These are phyloP conservation scores for Candida maesae DNA, from an alignment of 805 yeast genomes.

Conservation along the genomic window DNA sequence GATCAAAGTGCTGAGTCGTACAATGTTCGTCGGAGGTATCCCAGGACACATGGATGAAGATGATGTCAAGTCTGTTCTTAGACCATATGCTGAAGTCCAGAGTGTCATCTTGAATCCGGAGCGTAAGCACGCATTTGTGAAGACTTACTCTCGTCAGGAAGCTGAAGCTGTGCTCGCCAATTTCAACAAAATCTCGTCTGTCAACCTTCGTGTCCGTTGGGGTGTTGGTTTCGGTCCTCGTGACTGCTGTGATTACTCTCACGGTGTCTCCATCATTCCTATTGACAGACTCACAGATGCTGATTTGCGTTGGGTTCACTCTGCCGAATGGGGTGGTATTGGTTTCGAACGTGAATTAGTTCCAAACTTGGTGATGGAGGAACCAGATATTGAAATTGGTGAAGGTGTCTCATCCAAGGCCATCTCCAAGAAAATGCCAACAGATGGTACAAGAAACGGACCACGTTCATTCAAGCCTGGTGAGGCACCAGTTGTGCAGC, in stretches of 20 bases:
- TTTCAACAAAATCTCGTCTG: conserved; percentile 58
- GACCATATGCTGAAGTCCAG: conserved; percentile 90
- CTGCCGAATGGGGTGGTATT: conserved; percentile 97
- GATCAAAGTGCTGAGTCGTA: conserved; percentile 81
- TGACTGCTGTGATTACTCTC: conserved; percentile 94
- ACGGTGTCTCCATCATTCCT: conserved; percentile 86
- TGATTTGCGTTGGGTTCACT: conserved; percentile 81
- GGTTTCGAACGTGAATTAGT: conserved; percentile 72
- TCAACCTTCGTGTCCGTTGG: conserved; percentile 83
- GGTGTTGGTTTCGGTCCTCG: conserved; percentile 99
- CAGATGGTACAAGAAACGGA: conserved; percentile 80
- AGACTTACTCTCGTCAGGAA: conserved; percentile 86
- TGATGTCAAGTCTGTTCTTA: conserved; percentile 63
- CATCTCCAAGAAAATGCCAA: conserved; percentile 87
- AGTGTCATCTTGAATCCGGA: conserved; percentile 82
- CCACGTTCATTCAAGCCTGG: conserved; percentile 74
- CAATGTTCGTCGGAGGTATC: conserved; percentile 92
- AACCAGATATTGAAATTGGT: conserved; percentile 97
- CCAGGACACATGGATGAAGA: conserved; percentile 77
- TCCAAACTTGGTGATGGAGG: conserved; percentile 84
- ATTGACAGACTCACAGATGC: conserved; percentile 88
- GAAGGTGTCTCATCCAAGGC: conserved; percentile 91
- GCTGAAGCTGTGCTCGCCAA: conserved; percentile 78
- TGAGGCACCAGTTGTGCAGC: conserved; percentile 35
- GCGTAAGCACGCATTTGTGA: conserved; percentile 93